Evolutionary conservation across 208 protist species (phyloP).

Genomic region (Crithidia mellificae): DNA sequence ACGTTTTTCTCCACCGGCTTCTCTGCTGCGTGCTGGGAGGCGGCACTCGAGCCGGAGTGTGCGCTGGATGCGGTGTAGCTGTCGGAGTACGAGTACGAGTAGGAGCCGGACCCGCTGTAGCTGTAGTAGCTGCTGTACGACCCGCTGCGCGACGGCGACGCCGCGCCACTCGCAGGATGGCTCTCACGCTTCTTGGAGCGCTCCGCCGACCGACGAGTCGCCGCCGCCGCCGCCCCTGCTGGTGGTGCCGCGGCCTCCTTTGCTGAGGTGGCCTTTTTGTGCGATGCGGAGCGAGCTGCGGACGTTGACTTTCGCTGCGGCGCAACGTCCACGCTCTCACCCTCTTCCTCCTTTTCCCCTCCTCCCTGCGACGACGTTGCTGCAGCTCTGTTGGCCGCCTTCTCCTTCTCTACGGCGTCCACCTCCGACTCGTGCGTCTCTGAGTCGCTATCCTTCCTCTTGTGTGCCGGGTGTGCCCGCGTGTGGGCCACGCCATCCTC

Average conservation of each 20-base stretch:
- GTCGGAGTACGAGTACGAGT: constrained; percentile 32
- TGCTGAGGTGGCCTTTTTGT: not conserved
- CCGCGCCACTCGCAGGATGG: not conserved
- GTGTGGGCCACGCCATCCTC: not conserved
- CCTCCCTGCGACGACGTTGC: too few species aligned
- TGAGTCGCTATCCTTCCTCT: not conserved
- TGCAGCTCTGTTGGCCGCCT: not conserved
- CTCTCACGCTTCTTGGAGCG: constrained; percentile 2
- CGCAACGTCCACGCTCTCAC: not conserved
- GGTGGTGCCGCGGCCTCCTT: not conserved
- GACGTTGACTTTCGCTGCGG: not conserved
- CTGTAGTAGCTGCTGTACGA: constrained; percentile 13
- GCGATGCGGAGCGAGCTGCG: not conserved
- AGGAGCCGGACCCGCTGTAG: constrained; percentile 22
- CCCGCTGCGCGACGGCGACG: constrained; percentile 3
- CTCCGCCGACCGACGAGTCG: not conserved
- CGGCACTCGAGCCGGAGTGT: not conserved
- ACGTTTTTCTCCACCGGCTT: not conserved
- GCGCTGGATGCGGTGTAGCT: constrained; percentile 19
- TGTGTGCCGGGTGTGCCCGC: not conserved
- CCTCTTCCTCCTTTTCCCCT: too few species aligned
- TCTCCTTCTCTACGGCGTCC: not conserved
- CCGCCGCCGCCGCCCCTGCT: not conserved
- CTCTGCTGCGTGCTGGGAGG: not conserved
- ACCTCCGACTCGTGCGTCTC: not conserved